phyloP scores from a whole-genome alignment of 345 rosid genomes.

The Eucalyptus dawsonii region DNA sequence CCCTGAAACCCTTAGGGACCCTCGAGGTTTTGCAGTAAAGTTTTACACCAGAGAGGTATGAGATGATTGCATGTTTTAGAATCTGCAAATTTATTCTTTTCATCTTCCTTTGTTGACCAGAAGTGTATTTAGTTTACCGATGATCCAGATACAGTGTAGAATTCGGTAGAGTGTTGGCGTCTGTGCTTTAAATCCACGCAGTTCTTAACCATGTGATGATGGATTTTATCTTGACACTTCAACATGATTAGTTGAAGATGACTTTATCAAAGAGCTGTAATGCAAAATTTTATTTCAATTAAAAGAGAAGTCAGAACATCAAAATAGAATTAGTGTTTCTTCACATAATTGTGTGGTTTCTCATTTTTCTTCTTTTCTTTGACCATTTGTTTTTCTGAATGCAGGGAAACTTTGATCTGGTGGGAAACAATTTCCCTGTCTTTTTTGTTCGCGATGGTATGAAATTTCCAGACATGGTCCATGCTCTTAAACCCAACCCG shows the following conservation, averaged over 20 bases:
- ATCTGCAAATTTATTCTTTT: neutral
- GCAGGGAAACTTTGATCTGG: conserved; percentile 98
- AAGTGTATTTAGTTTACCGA: neutral
- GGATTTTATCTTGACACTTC: neutral
- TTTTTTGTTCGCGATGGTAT: conserved; percentile 94
- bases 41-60: conserved; percentile 95
- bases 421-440: conserved; percentile 97
- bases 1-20: conserved; percentile 94
- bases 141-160: neutral
- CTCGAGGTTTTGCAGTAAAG: conserved; percentile 97
- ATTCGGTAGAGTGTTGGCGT: neutral
- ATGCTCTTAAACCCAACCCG: conserved; percentile 91
- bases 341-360: neutral
- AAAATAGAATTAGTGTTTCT: neutral
- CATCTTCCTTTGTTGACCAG: neutral
- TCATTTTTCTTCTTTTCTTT: neutral
- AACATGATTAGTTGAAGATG: neutral
- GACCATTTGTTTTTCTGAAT: neutral
- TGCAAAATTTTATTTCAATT: neutral
- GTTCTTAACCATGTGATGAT: neutral
- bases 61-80: neutral
- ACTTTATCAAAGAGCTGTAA: neutral
- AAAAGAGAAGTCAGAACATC: neutral
- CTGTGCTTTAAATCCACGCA: neutral
- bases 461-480: conserved; percentile 95